Conservation (phyloP, 1,284 basidiomycete species). For the Boletus smithii region DNA sequence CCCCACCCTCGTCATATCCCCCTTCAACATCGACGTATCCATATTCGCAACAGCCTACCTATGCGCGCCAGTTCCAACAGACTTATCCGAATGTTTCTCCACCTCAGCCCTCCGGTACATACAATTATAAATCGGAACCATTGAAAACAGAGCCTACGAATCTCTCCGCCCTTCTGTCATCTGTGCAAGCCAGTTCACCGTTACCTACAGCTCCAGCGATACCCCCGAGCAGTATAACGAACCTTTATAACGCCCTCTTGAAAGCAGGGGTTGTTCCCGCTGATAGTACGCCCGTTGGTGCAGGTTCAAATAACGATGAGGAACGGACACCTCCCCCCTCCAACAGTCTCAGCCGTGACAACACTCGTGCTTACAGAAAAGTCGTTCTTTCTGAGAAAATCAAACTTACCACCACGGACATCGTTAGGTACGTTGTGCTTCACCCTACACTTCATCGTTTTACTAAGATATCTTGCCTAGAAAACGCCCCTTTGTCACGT, state of each 20-base stretch:
- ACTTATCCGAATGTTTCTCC: constrained; percentile 15
- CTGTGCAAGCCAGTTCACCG: constrained; percentile 22
- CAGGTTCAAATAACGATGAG: constrained; percentile 43
- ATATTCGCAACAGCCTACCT: constrained; percentile 32
- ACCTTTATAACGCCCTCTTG: constrained; percentile 61
- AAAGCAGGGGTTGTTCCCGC: constrained; percentile 72
- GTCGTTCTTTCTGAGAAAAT: constrained; percentile 68
- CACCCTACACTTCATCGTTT: constrained; percentile 1
- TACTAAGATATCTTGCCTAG: constrained; percentile 37
- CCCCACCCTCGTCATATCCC: constrained; percentile 26
- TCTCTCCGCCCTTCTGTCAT: constrained; percentile 28
- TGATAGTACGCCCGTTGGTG: constrained; percentile 49
- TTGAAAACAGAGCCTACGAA: constrained; percentile 33
- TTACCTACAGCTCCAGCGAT: constrained; percentile 30
- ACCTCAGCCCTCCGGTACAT: constrained; percentile 19
- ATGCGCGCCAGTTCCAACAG: constrained; percentile 23
- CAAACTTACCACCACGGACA: constrained; percentile 66
- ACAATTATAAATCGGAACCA: constrained; percentile 23
- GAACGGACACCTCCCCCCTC: constrained; percentile 38
- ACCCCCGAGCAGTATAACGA: constrained; percentile 47
- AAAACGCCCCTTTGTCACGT: constrained; percentile 56
- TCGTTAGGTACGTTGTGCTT: constrained; percentile 57
- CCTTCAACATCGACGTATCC: constrained; percentile 30
- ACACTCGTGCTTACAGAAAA: constrained; percentile 66
- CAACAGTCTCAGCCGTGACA: constrained; percentile 45